These are phyloP conservation scores for Salvia splendens DNA, from an alignment of 257 asterid genomes.

Conservation along the genomic window DNA sequence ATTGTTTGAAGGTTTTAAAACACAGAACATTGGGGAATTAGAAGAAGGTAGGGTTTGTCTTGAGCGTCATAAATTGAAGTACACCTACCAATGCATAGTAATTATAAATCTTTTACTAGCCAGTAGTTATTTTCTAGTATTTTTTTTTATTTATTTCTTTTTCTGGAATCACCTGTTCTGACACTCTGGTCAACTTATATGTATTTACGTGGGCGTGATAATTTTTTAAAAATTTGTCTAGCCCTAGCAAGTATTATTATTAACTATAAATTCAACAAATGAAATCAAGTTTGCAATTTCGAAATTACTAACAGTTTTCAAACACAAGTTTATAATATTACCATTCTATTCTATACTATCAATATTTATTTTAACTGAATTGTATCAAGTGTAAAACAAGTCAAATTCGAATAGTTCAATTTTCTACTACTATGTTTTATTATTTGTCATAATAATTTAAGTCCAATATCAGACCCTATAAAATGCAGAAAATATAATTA, in stretches of 20 bases:
- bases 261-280: neutral
- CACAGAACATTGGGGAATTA: too few species aligned
- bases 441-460: too few species aligned
- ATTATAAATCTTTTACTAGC: constrained; percentile 24
- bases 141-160: neutral
- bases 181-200: constrained; percentile 28
- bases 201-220: neutral
- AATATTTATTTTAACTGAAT: too few species aligned
- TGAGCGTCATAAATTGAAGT: constrained; percentile 23
- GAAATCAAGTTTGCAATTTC: too few species aligned
- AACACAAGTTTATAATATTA: too few species aligned
- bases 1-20: neutral
- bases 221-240: neutral
- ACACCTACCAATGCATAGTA: constrained; percentile 37
- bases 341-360: too few species aligned
- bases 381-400: neutral
- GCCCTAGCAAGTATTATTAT: neutral
- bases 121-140: constrained; percentile 3
- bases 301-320: too few species aligned
- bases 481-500: too few species aligned
- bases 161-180: constrained; percentile 20
- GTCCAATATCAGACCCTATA: too few species aligned
- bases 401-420: neutral
- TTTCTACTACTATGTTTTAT: too few species aligned
- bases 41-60: neutral